A percentile compares a stretch with the other conserved stretches of the same genome.
Conservation (phyloP, 805 yeast species). For the Hanseniaspora osmophila region DNA sequence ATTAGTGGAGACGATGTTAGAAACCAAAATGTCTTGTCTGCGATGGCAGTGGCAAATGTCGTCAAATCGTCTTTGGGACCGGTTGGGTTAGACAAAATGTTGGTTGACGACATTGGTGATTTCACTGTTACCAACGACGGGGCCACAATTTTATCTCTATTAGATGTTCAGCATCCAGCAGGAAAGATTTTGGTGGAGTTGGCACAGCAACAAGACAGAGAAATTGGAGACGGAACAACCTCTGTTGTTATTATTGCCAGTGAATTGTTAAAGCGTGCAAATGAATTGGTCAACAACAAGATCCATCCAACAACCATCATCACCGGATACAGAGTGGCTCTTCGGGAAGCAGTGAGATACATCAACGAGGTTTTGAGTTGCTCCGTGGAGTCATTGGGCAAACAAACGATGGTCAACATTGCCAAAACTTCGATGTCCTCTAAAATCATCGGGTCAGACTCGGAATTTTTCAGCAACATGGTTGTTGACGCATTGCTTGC, state of each 20-base stretch:
- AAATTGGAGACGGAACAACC: constrained; percentile 97
- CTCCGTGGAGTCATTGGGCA: constrained; percentile 66
- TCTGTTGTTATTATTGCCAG: constrained; percentile 93
- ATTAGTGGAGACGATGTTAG: constrained; percentile 92
- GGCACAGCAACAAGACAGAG: constrained; percentile 97
- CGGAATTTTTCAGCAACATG: constrained; percentile 76
- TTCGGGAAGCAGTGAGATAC: constrained; percentile 79
- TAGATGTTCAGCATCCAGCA: constrained; percentile 98
- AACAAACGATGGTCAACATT: constrained; percentile 73
- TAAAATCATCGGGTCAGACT: constrained; percentile 87
- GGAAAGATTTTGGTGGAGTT: constrained; percentile 92
- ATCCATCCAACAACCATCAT: constrained; percentile 97
- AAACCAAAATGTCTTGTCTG: constrained; percentile 90
- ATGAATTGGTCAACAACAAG: constrained; percentile 81
- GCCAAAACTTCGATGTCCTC: constrained; percentile 97
- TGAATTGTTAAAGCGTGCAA: constrained; percentile 82
- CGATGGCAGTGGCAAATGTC: constrained; percentile 66
- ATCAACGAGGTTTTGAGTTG: constrained; percentile 74
- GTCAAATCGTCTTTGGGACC: constrained; percentile 93
- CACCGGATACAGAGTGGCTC: constrained; percentile 87
- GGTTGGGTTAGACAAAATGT: constrained; percentile 95
- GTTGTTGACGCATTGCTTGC: constrained; percentile 94
- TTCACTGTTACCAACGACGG: constrained; percentile 98
- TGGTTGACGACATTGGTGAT: constrained; percentile 97
- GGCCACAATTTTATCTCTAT: constrained; percentile 78